Percentiles rank a stretch among this genome's conserved stretches.
These are phyloP conservation scores for Corylus americana DNA, from an alignment of 306 rosid species.

Conservation along the genomic window DNA sequence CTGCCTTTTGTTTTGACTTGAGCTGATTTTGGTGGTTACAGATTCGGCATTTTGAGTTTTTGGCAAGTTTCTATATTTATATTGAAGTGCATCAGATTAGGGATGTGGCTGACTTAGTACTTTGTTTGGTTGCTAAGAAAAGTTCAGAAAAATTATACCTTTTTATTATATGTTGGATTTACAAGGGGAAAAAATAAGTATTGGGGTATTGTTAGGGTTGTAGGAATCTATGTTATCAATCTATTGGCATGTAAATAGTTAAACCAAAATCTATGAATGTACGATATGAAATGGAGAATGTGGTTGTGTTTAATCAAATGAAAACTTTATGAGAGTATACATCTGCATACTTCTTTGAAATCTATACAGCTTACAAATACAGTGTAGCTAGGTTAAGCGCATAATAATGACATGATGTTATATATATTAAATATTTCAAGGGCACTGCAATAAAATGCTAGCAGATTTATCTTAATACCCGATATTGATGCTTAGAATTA, in stretches of 20 bases:
- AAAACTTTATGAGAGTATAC: neutral
- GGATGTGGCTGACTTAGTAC: neutral
- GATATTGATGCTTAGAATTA: neutral
- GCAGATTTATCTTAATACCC: neutral
- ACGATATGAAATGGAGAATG: neutral
- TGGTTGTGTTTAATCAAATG: neutral
- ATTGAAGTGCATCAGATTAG: neutral
- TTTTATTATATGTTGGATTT: neutral
- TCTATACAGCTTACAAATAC: neutral
- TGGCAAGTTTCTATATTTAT: neutral
- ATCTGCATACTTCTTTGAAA: neutral
- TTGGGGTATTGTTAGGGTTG: neutral
- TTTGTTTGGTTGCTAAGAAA: conserved; percentile 3
- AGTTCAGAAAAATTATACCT: neutral
- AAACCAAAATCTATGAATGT: neutral
- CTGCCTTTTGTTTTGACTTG: neutral
- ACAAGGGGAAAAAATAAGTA: neutral
- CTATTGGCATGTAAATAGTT: neutral
- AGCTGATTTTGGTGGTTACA: neutral
- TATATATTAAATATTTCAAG: neutral
- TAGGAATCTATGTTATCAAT: neutral
- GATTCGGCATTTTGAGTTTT: neutral
- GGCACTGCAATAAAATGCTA: neutral
- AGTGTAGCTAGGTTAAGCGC: neutral
- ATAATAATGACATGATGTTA: neutral